Percentiles rank a stretch among this genome's conserved stretches.
Conservation (phyloP, 768 basidiomycete genomes). For the Mycena galericulata region DNA sequence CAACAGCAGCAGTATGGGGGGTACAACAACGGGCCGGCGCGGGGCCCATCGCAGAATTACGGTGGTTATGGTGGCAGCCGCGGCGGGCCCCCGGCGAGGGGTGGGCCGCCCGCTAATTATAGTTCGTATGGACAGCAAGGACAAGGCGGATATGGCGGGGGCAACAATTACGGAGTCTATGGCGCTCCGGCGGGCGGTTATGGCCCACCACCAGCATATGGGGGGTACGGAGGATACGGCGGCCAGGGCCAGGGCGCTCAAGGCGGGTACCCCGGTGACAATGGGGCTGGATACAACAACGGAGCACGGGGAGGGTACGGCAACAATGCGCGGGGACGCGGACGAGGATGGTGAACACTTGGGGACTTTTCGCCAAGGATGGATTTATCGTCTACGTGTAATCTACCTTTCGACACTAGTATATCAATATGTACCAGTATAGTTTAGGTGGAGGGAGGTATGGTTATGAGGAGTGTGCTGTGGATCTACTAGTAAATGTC, state of each 20-base stretch:
- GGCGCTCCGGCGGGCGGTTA: conserved; percentile 44
- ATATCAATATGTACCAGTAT: conserved; percentile 13
- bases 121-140: conserved; percentile 30
- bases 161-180: conserved; percentile 45
- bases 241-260: conserved; percentile 44
- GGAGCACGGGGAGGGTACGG: conserved; percentile 29
- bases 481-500: not conserved
- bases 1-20: conserved; percentile 51
- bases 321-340: conserved; percentile 25
- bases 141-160: conserved; percentile 46
- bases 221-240: conserved; percentile 56
- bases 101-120: conserved; percentile 38
- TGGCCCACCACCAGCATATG: conserved; percentile 42
- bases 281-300: conserved; percentile 16
- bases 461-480: not conserved
- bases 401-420: not conserved
- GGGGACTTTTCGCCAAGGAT: not conserved
- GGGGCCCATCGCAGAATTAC: conserved; percentile 35
- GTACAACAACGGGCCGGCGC: conserved; percentile 37
- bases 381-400: not conserved
- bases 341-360: conserved; percentile 32
- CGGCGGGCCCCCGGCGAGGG: conserved; percentile 41
- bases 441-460: not conserved
- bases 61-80: conserved; percentile 45
- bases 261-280: conserved; percentile 46